Evolutionary conservation across 768 basidiomycete species (phyloP).

Genomic region (Leccinum olivaceopallidum): DNA sequence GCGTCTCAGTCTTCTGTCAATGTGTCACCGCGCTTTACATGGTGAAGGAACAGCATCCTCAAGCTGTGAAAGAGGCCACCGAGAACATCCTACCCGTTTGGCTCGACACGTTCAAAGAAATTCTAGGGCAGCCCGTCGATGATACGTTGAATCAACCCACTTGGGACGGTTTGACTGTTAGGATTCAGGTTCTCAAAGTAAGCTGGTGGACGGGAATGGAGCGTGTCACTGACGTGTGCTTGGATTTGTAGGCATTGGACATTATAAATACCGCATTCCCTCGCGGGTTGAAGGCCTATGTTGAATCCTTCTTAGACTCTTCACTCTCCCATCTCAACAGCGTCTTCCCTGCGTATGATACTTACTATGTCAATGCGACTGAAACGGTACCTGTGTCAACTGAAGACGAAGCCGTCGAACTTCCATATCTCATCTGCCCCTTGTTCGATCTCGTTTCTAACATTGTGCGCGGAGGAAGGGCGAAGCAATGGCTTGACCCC

Average conservation of each 20-base stretch:
- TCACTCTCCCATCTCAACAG: constrained; percentile 60
- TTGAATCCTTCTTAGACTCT: constrained; percentile 57
- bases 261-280: constrained; percentile 82
- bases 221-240: constrained; percentile 3
- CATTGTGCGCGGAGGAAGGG: constrained; percentile 62
- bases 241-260: constrained; percentile 64
- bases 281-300: constrained; percentile 61
- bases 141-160: constrained; percentile 59
- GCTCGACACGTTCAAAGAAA: constrained; percentile 85
- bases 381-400: constrained; percentile 61
- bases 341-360: constrained; percentile 59
- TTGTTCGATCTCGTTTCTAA: constrained; percentile 80
- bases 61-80: constrained; percentile 80
- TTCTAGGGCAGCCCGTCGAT: constrained; percentile 61
- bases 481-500: constrained; percentile 61
- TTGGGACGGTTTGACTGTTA: constrained; percentile 83
- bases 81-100: constrained; percentile 83
- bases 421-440: constrained; percentile 74
- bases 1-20: constrained; percentile 87
- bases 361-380: constrained; percentile 58
- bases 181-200: constrained; percentile 86
- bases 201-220: constrained; percentile 6
- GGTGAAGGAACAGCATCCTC: constrained; percentile 92
- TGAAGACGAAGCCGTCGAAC: constrained; percentile 75
- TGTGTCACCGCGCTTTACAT: constrained; percentile 89